Evolutionary conservation across 2,329 filamentous ascomycete species (phyloP).

Genomic region (Fusarium transvaalense): DNA sequence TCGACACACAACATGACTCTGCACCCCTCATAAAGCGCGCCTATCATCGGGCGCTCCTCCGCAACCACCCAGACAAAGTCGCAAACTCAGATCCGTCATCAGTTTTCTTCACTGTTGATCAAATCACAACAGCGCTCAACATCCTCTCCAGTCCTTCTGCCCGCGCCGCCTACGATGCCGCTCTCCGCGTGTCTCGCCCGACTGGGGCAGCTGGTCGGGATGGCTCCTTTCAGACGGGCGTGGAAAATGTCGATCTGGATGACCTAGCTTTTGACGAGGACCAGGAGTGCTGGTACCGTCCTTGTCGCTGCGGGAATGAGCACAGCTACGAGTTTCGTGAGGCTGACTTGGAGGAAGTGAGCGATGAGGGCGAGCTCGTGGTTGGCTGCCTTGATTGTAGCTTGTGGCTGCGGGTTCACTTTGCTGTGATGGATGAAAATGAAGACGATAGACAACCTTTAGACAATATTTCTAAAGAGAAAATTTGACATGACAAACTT

Average conservation of each 20-base stretch:
- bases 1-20: constrained; percentile 59
- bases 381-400: constrained; percentile 76
- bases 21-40: constrained; percentile 69
- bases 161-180: constrained; percentile 67
- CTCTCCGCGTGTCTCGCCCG: constrained; percentile 56
- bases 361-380: constrained; percentile 70
- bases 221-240: constrained; percentile 65
- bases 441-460: constrained; percentile 26
- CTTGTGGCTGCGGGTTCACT: constrained; percentile 74
- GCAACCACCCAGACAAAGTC: constrained; percentile 74
- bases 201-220: constrained; percentile 30
- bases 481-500: constrained; percentile 38
- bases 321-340: constrained; percentile 71
- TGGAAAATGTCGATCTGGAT: constrained; percentile 75
- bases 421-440: constrained; percentile 65
- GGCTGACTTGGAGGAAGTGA: constrained; percentile 69
- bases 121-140: constrained; percentile 71
- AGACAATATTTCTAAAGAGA: constrained; percentile 31
- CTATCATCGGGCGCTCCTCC: constrained; percentile 73
- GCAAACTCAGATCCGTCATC: constrained; percentile 22
- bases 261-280: constrained; percentile 68
- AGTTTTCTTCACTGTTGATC: constrained; percentile 71
- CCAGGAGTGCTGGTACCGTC: constrained; percentile 64
- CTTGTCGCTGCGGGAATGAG: constrained; percentile 74
- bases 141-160: constrained; percentile 64